Base-by-base conservation (phyloP, 495 filamentous ascomycete genomes). In the Elaphomyces granulatus region DNA sequence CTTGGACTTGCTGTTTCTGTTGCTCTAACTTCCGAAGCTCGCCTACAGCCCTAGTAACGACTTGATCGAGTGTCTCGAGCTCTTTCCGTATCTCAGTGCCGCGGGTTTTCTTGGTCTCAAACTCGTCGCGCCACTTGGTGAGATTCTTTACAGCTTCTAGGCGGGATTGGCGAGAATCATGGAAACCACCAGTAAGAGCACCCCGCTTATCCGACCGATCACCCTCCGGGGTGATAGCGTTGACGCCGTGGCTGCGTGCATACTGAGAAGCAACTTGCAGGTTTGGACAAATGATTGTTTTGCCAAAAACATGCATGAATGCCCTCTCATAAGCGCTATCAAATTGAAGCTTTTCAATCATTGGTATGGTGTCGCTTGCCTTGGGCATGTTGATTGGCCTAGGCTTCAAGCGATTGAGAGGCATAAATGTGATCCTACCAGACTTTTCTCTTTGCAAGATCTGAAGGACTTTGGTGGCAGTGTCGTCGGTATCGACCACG, bases 371-470 rank as follows among this genome's bases (percentile, higher is more conserved):
- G 59, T 96, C 92, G 35, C 75, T 80, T 2, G 87, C 81, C 35
- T 80, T 78, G 3, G 90, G 92, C 48, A 93, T 72, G 43, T 87
- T 87, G 16, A 68, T 55, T 3, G 72, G 64, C 43, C 71, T 76
- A 2, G 77, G 70, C 31, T 72, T 72, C 28, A 96, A 61, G 15
- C 83, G 77, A 38, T 85, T 87, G 8, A 99, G 66, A 1, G 90
- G 90, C 76, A 99, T 86, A 48, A 94, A 95, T 1, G 92, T 96
- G 19, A 96, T 70, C 49, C 90, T 76, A n/a, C 90, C 90, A 14
- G 80, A 74, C 41, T 74, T 79, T 40, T 79, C 74, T 38, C 81
- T 82, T 52, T 86, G 76, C 15, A 99, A 66, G 10, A 80, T 71
- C 48, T 88, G 81, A 10, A 87, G 68, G 12, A 93, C 76, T 38